phyloP scores from a whole-genome alignment of 352 stramenopile species.

The Globisporangium radiosum region DNA sequence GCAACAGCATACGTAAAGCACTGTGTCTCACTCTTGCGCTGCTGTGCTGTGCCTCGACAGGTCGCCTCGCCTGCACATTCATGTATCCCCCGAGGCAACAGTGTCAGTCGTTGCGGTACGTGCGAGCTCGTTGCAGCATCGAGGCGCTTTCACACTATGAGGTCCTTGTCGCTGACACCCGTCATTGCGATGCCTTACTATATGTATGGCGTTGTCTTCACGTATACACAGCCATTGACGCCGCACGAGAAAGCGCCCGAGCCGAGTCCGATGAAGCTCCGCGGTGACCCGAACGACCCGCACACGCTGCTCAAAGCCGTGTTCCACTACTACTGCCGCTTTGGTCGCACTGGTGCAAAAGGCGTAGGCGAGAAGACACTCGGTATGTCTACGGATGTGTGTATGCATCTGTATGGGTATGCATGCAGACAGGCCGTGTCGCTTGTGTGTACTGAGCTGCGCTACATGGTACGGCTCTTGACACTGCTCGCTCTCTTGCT shows the following conservation, averaged over 20 bases:
- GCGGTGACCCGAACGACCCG: constrained; percentile 69
- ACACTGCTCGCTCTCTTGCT: neutral
- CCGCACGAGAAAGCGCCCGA: constrained; percentile 11
- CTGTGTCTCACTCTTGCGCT: neutral
- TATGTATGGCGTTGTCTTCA: neutral
- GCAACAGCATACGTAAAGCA: too few relatives aligned
- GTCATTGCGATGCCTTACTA: neutral
- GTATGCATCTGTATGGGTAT: too few relatives aligned
- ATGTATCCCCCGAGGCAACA: constrained; percentile 6
- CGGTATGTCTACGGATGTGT: constrained; percentile 19
- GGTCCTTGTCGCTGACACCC: neutral
- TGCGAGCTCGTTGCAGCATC: neutral
- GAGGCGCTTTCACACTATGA: neutral
- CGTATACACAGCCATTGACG: constrained; percentile 8
- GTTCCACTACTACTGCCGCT: constrained; percentile 86
- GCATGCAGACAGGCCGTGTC: too few relatives aligned
- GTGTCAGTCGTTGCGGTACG: constrained; percentile 9
- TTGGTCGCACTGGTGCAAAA: constrained; percentile 63
- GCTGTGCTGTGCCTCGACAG: neutral
- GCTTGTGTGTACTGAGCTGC: too few relatives aligned
- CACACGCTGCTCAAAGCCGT: constrained; percentile 74
- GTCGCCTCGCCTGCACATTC: constrained; percentile 14
- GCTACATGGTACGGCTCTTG: too few relatives aligned
- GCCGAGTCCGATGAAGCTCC: constrained; percentile 26
- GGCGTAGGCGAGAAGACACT: constrained; percentile 61